phyloP scores from a whole-genome alignment of 2,329 filamentous ascomycete species.

The Penicillium frequentans region DNA sequence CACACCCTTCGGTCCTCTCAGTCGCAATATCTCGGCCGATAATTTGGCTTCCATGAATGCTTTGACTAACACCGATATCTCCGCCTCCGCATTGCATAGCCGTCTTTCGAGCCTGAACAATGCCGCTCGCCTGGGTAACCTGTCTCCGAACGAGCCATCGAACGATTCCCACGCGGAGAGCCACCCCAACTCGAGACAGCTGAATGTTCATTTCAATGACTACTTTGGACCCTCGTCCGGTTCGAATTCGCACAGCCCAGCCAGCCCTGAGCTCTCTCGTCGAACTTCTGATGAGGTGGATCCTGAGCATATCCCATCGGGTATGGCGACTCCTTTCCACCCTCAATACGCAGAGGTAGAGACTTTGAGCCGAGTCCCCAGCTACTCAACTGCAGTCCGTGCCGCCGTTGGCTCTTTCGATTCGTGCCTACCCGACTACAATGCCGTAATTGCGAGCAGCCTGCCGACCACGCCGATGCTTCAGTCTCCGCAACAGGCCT shows the following conservation, averaged over 20 bases:
- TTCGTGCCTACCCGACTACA: conserved; percentile 64
- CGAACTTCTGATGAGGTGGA: conserved; percentile 50
- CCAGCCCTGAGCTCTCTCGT: conserved; percentile 43
- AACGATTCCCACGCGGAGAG: conserved; percentile 20
- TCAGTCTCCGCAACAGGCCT: conserved; percentile 40
- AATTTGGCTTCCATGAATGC: conserved; percentile 66
- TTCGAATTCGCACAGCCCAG: conserved; percentile 35
- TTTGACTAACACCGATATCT: conserved; percentile 54
- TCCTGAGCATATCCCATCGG: conserved; percentile 46
- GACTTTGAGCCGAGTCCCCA: conserved; percentile 71
- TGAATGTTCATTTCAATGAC: conserved; percentile 29
- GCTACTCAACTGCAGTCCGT: conserved; percentile 72
- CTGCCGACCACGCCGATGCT: conserved; percentile 28
- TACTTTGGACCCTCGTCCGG: conserved; percentile 34
- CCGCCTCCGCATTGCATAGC: conserved; percentile 67
- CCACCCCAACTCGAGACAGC: conserved; percentile 23
- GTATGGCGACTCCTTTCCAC: conserved; percentile 42
- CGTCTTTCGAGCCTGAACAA: conserved; percentile 58
- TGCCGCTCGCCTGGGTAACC: conserved; percentile 28
- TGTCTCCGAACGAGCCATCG: conserved; percentile 20
- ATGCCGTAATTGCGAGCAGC: conserved; percentile 50
- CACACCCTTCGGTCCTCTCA: conserved; percentile 72
- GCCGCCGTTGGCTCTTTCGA: conserved; percentile 59
- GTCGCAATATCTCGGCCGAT: conserved; percentile 74
- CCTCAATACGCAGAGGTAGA: conserved; percentile 58